A percentile compares a stretch with the other conserved stretches of the same genome.
These are phyloP conservation scores for Pseudocercospora fijiensis DNA, from an alignment of 2,329 filamentous ascomycete species.

Conservation along the genomic window DNA sequence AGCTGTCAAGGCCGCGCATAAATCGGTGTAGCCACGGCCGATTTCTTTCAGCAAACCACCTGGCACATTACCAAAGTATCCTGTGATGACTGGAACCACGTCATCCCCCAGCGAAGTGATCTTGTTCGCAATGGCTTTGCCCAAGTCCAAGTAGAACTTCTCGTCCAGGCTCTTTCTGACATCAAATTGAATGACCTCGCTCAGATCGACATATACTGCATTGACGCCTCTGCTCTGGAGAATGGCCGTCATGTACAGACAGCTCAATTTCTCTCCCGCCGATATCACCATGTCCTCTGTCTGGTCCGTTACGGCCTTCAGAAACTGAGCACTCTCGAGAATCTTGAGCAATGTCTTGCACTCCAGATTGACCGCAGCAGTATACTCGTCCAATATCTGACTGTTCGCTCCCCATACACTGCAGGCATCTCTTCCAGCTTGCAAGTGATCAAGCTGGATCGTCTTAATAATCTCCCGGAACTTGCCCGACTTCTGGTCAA, in stretches of 20 bases:
- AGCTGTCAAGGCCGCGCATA: conserved; percentile 87
- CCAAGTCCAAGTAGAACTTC: conserved; percentile 49
- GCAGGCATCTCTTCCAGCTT: conserved; percentile 59
- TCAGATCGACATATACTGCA: conserved; percentile 86
- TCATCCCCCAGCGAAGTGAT: conserved; percentile 47
- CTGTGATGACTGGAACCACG: conserved; percentile 62
- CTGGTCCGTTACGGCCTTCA: conserved; percentile 53
- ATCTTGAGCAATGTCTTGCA: conserved; percentile 79
- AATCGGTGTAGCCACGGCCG: conserved; percentile 92
- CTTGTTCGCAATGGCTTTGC: conserved; percentile 43
- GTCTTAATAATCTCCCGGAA: conserved; percentile 75
- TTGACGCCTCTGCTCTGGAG: conserved; percentile 77
- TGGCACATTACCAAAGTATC: conserved; percentile 92
- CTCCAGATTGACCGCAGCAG: conserved; percentile 69
- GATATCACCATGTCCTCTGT: conserved; percentile 75
- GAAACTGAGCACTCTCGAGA: conserved; percentile 60
- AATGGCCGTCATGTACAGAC: conserved; percentile 82
- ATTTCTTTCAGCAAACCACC: conserved; percentile 88
- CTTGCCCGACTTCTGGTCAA: conserved; percentile 46
- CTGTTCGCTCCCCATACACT: conserved; percentile 29
- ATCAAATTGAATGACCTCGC: conserved; percentile 70
- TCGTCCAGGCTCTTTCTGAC: conserved; percentile 46
- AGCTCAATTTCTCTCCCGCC: conserved; percentile 94
- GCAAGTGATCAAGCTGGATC: conserved; percentile 78
- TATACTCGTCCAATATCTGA: conserved; percentile 55